phyloP scores from a whole-genome alignment of 164 flowering plant genomes.

The Vitis labrusca region DNA sequence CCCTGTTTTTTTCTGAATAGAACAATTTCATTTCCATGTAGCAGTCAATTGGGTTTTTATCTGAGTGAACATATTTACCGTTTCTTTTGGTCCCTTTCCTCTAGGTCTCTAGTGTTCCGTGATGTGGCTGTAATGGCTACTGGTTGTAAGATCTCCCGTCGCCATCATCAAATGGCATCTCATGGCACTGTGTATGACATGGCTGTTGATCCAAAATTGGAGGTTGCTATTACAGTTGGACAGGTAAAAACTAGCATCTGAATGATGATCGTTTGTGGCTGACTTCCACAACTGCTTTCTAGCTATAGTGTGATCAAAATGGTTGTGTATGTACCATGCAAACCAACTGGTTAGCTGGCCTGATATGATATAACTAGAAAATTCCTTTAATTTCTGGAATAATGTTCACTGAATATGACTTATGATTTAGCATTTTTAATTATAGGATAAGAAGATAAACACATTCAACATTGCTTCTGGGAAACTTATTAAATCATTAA shows the following conservation, averaged over 20 bases:
- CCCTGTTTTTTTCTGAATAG: not conserved
- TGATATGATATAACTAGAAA: not conserved
- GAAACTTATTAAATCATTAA: slow-evolving; percentile 55
- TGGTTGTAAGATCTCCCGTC: slow-evolving; percentile 29
- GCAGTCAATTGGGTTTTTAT: not conserved
- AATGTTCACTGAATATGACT: not conserved
- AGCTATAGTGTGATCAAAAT: not conserved
- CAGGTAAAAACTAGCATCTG: slow-evolving; percentile 38
- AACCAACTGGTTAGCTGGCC: not conserved
- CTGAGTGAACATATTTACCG: not conserved
- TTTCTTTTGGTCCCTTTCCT: slow-evolving; percentile 1
- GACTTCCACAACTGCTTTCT: not conserved
- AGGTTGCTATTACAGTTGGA: slow-evolving; percentile 64
- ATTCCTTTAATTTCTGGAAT: not conserved
- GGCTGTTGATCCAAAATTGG: slow-evolving; percentile 54
- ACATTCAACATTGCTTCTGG: slow-evolving; percentile 51
- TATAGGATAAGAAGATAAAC: slow-evolving; percentile 69
- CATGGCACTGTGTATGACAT: slow-evolving; percentile 65
- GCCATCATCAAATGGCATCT: slow-evolving; percentile 52
- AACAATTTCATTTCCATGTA: not conserved
- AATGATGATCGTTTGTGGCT: not conserved
- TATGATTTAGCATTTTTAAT: slow-evolving; percentile 7
- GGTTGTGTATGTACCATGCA: not conserved
- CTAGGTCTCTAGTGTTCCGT: slow-evolving; percentile 60
- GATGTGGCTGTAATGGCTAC: slow-evolving; percentile 37